Base-by-base conservation (phyloP, 1,284 basidiomycete species). In the Malassezia restricta region DNA sequence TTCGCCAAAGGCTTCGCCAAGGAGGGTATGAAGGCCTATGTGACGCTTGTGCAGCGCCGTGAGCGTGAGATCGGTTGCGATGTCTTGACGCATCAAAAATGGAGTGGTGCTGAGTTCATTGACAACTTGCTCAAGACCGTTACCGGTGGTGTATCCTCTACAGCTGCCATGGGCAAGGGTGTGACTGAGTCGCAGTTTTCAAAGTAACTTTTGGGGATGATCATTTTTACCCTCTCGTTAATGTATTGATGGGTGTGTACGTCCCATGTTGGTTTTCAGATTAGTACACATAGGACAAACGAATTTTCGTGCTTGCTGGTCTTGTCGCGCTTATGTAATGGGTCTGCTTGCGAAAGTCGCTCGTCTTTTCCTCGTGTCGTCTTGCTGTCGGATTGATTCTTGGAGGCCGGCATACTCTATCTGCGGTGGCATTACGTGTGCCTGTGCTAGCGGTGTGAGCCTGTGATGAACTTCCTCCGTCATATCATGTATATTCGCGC, bases 21-120 rank as follows among this genome's bases (percentile, higher is more conserved):
- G 57, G 90, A 94, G 61, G 79, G 79, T 51, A 81, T 81, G 79
- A 79, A 80, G 73, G 79, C 79, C 2, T 81, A 81, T 64, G 78
- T 79, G 57, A 76, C 77, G 66, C 61, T 79, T 24, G 76, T 80
- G 43, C 74, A 76, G 65, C 62, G 74, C 51, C 79, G 79, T 69
- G 73, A 74, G 69, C 55, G 76, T 61, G 74, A 74, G 40, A 71
- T 77, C 46, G 76, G 76, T n/a, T 62, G 71, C 53, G 59, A 77
- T 50, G 76, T 71, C 40, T 61, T 71, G 40, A 72, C 68, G 15
- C 66, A 74, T 57, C 69, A 63, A 48, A 63, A 89, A 84, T 95
- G 90, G 90, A 87, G 85, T 57, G 90, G 90, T 40, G 90, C 86
- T 14, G 88, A 94, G 74, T 92, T 87, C 70, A 85, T 87, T 44